Conservation (phyloP, 345 rosid species). For the Rubroshorea leprosula region DNA sequence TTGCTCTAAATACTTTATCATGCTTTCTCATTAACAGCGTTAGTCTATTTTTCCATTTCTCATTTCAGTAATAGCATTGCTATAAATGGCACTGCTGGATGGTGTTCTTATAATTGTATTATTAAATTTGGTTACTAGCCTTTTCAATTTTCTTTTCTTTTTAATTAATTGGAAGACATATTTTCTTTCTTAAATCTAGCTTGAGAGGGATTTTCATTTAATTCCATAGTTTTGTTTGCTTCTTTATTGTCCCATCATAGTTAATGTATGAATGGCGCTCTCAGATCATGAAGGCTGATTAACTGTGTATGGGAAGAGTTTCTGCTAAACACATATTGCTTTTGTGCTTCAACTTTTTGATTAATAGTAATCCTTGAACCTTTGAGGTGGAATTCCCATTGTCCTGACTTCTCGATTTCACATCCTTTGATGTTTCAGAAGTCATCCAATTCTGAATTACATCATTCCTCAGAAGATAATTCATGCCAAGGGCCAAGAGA, state of each 20-base stretch:
- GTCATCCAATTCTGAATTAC: constrained; percentile 36
- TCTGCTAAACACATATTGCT: neutral
- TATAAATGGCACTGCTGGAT: too few relatives aligned
- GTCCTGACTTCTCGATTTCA: constrained; percentile 33
- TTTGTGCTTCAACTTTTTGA: too few relatives aligned
- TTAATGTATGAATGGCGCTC: neutral
- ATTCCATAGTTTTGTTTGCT: too few relatives aligned
- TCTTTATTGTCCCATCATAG: neutral
- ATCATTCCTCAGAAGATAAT: constrained; percentile 28
- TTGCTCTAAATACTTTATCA: neutral
- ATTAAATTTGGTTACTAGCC: too few relatives aligned
- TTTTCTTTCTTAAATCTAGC: neutral
- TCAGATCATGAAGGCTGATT: neutral
- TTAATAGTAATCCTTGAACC: too few relatives aligned
- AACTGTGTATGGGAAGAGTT: neutral
- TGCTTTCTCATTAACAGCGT: neutral
- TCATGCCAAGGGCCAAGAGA: constrained; percentile 25
- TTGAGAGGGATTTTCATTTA: too few relatives aligned
- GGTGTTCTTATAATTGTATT: too few relatives aligned
- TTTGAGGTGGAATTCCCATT: too few relatives aligned
- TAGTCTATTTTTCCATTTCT: neutral
- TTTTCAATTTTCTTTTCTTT: too few relatives aligned
- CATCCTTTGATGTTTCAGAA: constrained; percentile 31
- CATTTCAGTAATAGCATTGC: too few relatives aligned
- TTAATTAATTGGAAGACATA: neutral